Conservation (phyloP, 108 stramenopile genomes). For the Nitzschia sp. region DNA sequence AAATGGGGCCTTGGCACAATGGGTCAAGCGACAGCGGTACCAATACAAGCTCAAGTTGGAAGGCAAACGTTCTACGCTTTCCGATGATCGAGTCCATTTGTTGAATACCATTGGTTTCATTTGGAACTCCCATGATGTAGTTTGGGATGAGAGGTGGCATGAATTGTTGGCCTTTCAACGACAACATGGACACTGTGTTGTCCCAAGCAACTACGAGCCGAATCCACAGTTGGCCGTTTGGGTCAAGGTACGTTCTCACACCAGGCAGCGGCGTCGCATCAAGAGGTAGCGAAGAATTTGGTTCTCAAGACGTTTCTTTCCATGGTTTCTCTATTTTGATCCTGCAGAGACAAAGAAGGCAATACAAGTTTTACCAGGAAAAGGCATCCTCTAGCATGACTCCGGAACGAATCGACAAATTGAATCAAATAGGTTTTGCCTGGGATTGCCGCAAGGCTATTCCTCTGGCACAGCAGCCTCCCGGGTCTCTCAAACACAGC, state of each 20-base stretch:
- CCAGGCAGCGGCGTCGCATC: neutral
- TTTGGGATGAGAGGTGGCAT: slow-evolving; percentile 36
- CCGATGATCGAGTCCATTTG: slow-evolving; percentile 41
- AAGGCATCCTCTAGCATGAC: slow-evolving; percentile 43
- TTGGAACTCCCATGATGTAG: slow-evolving; percentile 51
- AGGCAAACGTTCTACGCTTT: slow-evolving; percentile 45
- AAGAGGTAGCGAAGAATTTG: too few relatives aligned
- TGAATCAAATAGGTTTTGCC: slow-evolving; percentile 50
- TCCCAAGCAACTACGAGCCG: slow-evolving; percentile 36
- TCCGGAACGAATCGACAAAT: slow-evolving; percentile 36
- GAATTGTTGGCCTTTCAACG: slow-evolving; percentile 27
- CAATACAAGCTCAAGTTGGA: slow-evolving; percentile 56
- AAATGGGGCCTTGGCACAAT: slow-evolving; percentile 34
- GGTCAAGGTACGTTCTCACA: slow-evolving; percentile 31
- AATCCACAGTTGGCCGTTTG: slow-evolving; percentile 50
- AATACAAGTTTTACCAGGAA: slow-evolving; percentile 50
- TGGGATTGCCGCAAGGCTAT: slow-evolving; percentile 45
- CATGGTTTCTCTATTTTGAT: neutral
- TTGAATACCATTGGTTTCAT: slow-evolving; percentile 51
- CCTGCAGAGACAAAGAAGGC: slow-evolving; percentile 45
- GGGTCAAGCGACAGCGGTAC: slow-evolving; percentile 54
- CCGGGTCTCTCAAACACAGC: neutral
- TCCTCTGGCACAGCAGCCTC: neutral
- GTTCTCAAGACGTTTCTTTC: too few relatives aligned
- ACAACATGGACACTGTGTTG: slow-evolving; percentile 42